phyloP scores from a whole-genome alignment of 129 eudicot genomes.

The Lactuca saligna region DNA sequence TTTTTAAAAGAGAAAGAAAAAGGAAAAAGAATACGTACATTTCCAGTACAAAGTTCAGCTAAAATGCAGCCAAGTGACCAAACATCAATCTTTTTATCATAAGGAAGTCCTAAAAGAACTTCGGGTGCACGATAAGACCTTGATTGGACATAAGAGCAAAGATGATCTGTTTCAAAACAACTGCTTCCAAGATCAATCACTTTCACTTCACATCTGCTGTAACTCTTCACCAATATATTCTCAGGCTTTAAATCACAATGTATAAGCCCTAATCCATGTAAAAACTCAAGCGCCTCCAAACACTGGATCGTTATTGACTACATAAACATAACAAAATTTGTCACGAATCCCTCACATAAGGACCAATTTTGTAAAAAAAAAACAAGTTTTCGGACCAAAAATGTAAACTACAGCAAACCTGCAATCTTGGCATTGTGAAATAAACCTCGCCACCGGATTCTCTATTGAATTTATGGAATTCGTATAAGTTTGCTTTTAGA shows the following conservation, averaged over 20 bases:
- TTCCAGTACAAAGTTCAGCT: constrained; percentile 97
- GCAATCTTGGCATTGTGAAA: constrained; percentile 95
- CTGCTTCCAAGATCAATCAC: constrained; percentile 94
- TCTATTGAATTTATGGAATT: constrained; percentile 85
- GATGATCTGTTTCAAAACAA: constrained; percentile 93
- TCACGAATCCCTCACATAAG: not conserved
- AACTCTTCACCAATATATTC: constrained; percentile 89
- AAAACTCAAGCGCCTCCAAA: constrained; percentile 84
- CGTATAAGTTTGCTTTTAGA: constrained; percentile 85
- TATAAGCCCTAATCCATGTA: constrained; percentile 88
- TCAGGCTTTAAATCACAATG: constrained; percentile 95
- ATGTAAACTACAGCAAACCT: constrained; percentile 44
- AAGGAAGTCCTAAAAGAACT: constrained; percentile 84
- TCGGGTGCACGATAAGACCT: constrained; percentile 96
- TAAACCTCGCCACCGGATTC: constrained; percentile 98
- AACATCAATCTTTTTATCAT: constrained; percentile 80
- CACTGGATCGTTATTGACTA: constrained; percentile 92
- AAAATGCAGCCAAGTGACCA: constrained; percentile 98
- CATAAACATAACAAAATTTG: constrained; percentile 22
- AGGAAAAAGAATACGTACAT: constrained; percentile 50
- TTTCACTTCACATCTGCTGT: constrained; percentile 95
- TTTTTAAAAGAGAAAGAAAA: not conserved
- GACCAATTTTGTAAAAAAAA: not conserved
- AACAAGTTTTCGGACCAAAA: not conserved
- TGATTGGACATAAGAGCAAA: constrained; percentile 90